These are phyloP conservation scores for Umbellularia californica DNA, from an alignment of 164 flowering plant genomes.

Conservation along the genomic window DNA sequence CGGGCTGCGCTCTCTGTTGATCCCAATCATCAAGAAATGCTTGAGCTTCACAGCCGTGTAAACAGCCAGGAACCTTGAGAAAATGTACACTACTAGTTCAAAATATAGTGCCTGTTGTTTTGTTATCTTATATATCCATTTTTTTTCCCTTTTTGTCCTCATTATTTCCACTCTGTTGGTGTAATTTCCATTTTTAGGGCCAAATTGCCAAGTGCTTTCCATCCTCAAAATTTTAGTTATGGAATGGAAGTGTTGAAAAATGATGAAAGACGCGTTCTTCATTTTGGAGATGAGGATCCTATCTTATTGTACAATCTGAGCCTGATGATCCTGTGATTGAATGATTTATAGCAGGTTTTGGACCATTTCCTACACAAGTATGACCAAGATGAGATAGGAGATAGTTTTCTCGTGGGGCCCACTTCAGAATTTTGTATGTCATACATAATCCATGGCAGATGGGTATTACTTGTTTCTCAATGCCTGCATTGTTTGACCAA, in stretches of 20 bases:
- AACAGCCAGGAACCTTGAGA: conserved; percentile 80
- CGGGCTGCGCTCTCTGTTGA: conserved; percentile 95
- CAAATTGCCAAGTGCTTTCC: background rate
- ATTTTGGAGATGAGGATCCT: too few relatives aligned
- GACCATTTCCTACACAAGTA: too few relatives aligned
- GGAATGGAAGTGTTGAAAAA: background rate
- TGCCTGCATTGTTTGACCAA: too few relatives aligned
- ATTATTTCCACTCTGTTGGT: background rate
- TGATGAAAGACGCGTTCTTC: background rate
- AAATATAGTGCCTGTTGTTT: background rate
- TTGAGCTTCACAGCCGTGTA: conserved; percentile 88
- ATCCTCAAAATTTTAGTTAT: too few relatives aligned
- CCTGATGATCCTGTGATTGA: too few relatives aligned
- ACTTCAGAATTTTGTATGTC: too few relatives aligned
- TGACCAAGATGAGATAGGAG: too few relatives aligned
- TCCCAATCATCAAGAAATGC: conserved; percentile 93
- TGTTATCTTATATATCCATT: background rate
- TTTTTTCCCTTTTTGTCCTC: background rate
- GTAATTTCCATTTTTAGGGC: conserved; percentile 9
- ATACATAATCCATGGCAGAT: too few relatives aligned
- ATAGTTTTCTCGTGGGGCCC: too few relatives aligned
- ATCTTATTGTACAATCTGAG: too few relatives aligned
- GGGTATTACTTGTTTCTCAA: too few relatives aligned
- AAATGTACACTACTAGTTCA: conserved; percentile 23
- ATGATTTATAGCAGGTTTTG: too few relatives aligned